These are phyloP conservation scores for Fusarium sororula DNA, from an alignment of 2,329 filamentous ascomycete genomes.

Conservation along the genomic window DNA sequence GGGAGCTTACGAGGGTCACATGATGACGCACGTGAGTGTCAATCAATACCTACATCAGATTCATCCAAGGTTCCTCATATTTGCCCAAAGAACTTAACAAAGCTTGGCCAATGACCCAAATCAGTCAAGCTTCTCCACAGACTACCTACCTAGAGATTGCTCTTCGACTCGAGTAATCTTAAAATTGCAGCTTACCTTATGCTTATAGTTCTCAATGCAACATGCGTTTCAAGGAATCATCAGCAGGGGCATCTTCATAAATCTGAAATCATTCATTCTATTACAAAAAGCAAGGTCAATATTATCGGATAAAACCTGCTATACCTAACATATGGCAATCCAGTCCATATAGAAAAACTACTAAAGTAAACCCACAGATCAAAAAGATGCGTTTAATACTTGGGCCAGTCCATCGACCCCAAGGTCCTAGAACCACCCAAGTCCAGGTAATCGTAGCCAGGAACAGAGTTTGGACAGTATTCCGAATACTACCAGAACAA, in stretches of 20 bases:
- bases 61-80: not conserved
- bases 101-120: not conserved
- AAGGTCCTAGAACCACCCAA: not conserved
- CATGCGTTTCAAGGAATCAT: not conserved
- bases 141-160: not conserved
- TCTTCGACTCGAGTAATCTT: not conserved
- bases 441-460: not conserved
- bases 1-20: not conserved
- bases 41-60: not conserved
- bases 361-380: not conserved
- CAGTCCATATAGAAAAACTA: not conserved
- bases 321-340: not conserved
- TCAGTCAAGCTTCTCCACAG: not conserved
- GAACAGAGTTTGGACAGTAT: not conserved
- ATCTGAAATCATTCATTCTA: not conserved
- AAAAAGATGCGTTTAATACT: not conserved
- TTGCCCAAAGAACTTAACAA: not conserved
- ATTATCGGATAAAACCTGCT: not conserved
- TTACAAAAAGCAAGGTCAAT: not conserved
- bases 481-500: not conserved
- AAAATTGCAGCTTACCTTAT: not conserved
- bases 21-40: conserved; percentile 1
- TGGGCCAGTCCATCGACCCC: not conserved
- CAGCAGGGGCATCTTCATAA: not conserved
- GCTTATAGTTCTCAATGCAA: not conserved